These are phyloP conservation scores for Hymenochaete sp. DNA, from an alignment of 1,284 basidiomycete genomes.

Conservation along the genomic window DNA sequence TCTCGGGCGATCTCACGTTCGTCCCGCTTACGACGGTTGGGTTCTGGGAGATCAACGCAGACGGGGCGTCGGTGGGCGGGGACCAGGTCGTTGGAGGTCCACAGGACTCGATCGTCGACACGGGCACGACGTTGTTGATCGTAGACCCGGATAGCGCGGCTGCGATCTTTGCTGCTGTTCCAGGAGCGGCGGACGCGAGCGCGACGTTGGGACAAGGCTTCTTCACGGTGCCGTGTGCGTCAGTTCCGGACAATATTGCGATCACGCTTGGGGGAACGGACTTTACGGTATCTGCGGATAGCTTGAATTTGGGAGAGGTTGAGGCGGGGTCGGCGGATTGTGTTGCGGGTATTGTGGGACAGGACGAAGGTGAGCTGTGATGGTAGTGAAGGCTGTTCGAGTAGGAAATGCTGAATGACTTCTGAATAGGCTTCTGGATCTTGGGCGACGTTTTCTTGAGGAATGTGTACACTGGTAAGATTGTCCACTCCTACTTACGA, in stretches of 20 bases:
- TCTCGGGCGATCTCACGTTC: slow-evolving; percentile 14
- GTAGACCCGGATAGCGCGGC: slow-evolving; percentile 38
- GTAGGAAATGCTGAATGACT: neutral
- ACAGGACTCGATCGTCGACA: slow-evolving; percentile 24
- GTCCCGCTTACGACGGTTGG: slow-evolving; percentile 15
- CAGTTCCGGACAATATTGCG: slow-evolving; percentile 12
- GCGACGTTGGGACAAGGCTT: slow-evolving; percentile 20
- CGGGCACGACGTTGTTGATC: slow-evolving; percentile 44
- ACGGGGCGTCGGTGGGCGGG: slow-evolving; percentile 22
- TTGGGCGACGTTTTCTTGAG: slow-evolving; percentile 18
- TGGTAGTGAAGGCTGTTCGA: neutral
- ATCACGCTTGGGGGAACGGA: slow-evolving; percentile 20
- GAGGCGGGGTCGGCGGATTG: slow-evolving; percentile 19
- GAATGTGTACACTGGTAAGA: slow-evolving; percentile 18
- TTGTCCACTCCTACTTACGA: neutral
- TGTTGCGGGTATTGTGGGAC: slow-evolving; percentile 19
- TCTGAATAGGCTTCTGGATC: slow-evolving; percentile 13
- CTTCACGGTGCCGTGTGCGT: slow-evolving; percentile 19
- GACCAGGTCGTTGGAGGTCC: slow-evolving; percentile 12
- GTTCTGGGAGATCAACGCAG: slow-evolving; percentile 27
- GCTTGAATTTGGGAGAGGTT: slow-evolving; percentile 20
- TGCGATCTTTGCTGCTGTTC: slow-evolving; percentile 36
- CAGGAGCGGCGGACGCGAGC: slow-evolving; percentile 27
- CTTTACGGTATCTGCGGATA: slow-evolving; percentile 16
- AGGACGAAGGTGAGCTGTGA: slow-evolving; percentile 11